Percentiles rank a stretch among this genome's conserved stretches.
phyloP scores from a whole-genome alignment of 1,139 yeast genomes.

The Lodderomyces elongisporus region DNA sequence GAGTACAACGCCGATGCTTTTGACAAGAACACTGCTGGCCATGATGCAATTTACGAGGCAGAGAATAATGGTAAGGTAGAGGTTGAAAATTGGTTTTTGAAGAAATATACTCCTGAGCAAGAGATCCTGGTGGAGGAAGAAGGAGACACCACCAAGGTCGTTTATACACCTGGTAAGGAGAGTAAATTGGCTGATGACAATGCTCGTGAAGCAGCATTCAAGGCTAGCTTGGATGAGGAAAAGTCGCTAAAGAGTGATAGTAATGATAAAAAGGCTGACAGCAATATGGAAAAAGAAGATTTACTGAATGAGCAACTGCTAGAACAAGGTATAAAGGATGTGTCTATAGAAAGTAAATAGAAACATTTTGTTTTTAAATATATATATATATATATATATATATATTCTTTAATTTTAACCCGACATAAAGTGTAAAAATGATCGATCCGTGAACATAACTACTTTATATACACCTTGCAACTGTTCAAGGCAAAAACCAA shows the following conservation, averaged over 20 bases:
- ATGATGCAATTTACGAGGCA: constrained; percentile 86
- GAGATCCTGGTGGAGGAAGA: constrained; percentile 38
- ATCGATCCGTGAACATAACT: too few relatives aligned
- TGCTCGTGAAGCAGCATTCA: constrained; percentile 27
- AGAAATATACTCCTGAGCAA: constrained; percentile 69
- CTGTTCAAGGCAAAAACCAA: too few relatives aligned
- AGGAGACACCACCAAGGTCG: constrained; percentile 41
- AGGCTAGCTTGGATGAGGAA: constrained; percentile 6
- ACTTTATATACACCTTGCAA: too few relatives aligned
- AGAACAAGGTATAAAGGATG: too few relatives aligned
- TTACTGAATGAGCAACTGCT: constrained; percentile 2
- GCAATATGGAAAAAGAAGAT: constrained; percentile 3
- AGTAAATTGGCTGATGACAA: constrained; percentile 43
- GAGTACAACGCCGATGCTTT: constrained; percentile 78
- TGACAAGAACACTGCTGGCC: constrained; percentile 64
- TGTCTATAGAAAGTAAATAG: too few relatives aligned
- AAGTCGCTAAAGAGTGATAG: too few relatives aligned
- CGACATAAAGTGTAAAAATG: too few relatives aligned
- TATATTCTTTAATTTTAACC: too few relatives aligned
- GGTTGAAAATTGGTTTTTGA: constrained; percentile 67
- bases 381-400: too few relatives aligned
- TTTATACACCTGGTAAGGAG: constrained; percentile 46
- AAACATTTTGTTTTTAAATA: too few relatives aligned
- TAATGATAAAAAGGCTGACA: too few relatives aligned
- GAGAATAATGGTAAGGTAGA: constrained; percentile 65